Conservation (phyloP, 164 flowering plant genomes). For the Berberis vulgaris region DNA sequence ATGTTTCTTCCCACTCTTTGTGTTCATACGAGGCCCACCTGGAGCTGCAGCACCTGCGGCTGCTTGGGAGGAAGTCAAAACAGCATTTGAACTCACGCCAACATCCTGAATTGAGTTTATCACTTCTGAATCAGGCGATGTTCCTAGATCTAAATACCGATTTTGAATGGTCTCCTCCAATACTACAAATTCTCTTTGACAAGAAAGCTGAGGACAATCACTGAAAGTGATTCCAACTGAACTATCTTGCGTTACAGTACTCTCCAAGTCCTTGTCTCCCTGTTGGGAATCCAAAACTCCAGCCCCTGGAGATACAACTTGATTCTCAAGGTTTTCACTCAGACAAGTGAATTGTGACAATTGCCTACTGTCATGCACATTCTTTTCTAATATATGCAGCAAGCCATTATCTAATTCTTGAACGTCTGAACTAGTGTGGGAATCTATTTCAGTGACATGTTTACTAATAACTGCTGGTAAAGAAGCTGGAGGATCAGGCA, state of each 20-base stretch:
- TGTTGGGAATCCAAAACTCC: slow-evolving; percentile 16
- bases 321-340: slow-evolving; percentile 11
- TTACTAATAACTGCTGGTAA: slow-evolving; percentile 7
- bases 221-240: slow-evolving; percentile 22
- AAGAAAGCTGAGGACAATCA: slow-evolving; percentile 14
- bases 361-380: slow-evolving; percentile 10
- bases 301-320: slow-evolving; percentile 6
- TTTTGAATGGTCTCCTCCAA: slow-evolving; percentile 22
- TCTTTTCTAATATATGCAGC: slow-evolving; percentile 13
- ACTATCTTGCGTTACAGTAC: slow-evolving; percentile 15
- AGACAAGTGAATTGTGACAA: slow-evolving; percentile 7
- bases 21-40: slow-evolving; percentile 9
- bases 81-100: slow-evolving; percentile 17
- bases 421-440: slow-evolving; percentile 8
- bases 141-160: slow-evolving; percentile 42
- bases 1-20: slow-evolving; percentile 31
- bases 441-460: slow-evolving; percentile 4
- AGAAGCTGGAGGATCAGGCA: slow-evolving; percentile 18
- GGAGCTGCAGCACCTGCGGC: slow-evolving; percentile 18
- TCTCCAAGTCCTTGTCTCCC: slow-evolving; percentile 21
- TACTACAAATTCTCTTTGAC: slow-evolving; percentile 17
- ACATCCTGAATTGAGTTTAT: slow-evolving; percentile 42
- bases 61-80: slow-evolving; percentile 18
- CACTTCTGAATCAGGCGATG: slow-evolving; percentile 91
- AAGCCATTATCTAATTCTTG: slow-evolving; percentile 9